Evolutionary conservation across 2,329 filamentous ascomycete species (phyloP), one percentile per base, ranked within the genome.

Genomic region (Septoria linicola): DNA sequence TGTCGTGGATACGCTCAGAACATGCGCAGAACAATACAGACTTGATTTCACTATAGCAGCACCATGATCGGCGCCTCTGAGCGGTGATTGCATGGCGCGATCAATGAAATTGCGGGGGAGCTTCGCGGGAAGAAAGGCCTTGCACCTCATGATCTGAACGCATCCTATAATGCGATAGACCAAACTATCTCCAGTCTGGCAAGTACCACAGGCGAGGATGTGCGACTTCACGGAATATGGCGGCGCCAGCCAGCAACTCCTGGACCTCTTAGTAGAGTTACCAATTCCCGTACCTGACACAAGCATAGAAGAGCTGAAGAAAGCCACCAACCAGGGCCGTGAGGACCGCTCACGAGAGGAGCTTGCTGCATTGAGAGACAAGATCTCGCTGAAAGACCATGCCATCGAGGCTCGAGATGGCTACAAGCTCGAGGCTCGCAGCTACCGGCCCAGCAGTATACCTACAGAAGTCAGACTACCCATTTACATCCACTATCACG

Each of bases 401-500:
- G 35, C 31, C 8, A 73, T 76, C 41, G 64, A 69, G 0, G 69
- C 74, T 0, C 73, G 77, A 8, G 78, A 80, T 53, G 73, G 73
- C 11, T 63, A 65, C 3, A 57, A 60, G 1, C 66, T 80, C 19
- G 68, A 75, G 59, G 75, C 70, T 4, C 71, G 78, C 23, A 76
- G 60, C 39, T 80, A 80, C 57, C 72, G 74, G 4, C 71, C 76
- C 0, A 51, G 17, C 37, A 41, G 37, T 61, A 3, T 61, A 63
- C 50, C 68, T 7, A 23, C 61, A 25, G 61, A 68, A 8, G 67
- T 69, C 32, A 62, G 56, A 7, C 67, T 81, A 0, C 79, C 80
- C 0, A 53, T 56, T 20, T 62, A 54, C 48, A 65, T 81, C 0
- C 75, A 78, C 54, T 64, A 80, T 1, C 80, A 81, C 55, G 79